Conservation (phyloP, 176 grass and related monocot species). For the Juncus inflexus region DNA sequence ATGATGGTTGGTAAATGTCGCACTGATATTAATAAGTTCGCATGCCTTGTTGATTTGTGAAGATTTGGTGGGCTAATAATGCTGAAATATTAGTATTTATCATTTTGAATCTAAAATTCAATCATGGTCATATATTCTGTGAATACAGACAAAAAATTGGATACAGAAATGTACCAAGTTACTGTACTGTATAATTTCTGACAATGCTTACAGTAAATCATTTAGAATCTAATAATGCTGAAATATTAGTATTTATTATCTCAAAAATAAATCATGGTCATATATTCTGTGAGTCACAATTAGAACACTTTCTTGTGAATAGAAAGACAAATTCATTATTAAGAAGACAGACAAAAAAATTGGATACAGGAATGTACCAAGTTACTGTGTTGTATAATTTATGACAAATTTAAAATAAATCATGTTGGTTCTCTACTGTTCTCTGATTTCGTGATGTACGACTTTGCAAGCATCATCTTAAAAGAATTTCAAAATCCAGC, state of each 20-base stretch:
- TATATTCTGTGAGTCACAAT: background rate
- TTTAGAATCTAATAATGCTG: too few species aligned
- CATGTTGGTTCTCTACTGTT: background rate
- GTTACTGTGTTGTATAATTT: too few species aligned
- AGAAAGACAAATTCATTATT: too few species aligned
- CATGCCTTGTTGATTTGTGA: background rate
- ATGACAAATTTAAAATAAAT: too few species aligned
- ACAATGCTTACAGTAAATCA: too few species aligned
- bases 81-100: too few species aligned
- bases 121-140: background rate
- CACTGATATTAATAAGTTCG: background rate
- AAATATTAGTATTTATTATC: too few species aligned
- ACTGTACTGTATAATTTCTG: too few species aligned
- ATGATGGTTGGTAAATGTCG: background rate
- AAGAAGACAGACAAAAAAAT: background rate
- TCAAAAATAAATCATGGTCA: too few species aligned
- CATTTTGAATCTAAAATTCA: too few species aligned
- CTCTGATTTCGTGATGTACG: background rate
- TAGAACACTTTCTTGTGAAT: too few species aligned
- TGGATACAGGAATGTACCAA: background rate
- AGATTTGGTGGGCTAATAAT: too few species aligned
- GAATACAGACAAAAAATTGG: background rate
- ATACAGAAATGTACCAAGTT: background rate
- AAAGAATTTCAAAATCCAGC: background rate
- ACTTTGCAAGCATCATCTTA: slow-evolving; percentile 1